Base-by-base conservation (phyloP, 768 basidiomycete species). In the Hortiboletus campestris region DNA sequence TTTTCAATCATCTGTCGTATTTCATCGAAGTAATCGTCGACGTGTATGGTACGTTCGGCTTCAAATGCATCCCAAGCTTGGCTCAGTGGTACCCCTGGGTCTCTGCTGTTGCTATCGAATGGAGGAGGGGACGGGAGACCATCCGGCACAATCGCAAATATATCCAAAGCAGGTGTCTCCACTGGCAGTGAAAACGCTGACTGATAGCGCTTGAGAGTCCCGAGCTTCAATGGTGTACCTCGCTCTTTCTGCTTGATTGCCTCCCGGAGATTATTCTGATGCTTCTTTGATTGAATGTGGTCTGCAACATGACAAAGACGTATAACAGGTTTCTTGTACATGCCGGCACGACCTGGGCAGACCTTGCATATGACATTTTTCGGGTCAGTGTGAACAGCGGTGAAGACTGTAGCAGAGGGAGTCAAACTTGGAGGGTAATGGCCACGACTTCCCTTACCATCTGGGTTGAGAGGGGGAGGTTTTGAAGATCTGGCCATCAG, bases 41-140 rank as follows among this genome's bases (percentile, higher is more conserved):
- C 1, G 22, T 19, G 4, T 19, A 34, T 1, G 4, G 28, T 39
- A 45, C 22, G 7, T 47, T 55, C 34, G 0, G 20, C 36, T 19
- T 58, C 38, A 17, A 58, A 58, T 12, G 41, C 52, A 4, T 58
- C 53, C 53, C 53, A 58, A 20, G 35, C 46, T 8, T 49, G 53
- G 32, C n/a, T n/a, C 2, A 51, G 13, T 8, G 49, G 52, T 17
- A 54, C 25, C 7, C 25, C 35, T 11, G 32, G 9, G 5, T 44
- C n/a, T 7, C 13, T 13, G 4, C 19, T 20, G 7, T 32, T 46
- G 13, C 6, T n/a, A 28, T 29, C 16, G 12, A 46, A 34, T 32
- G 28, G 28, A 44, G 44, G 31, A 45, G 44, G 44, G 16, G 17
- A 38, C 36, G 7, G 36, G 44, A 31, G 44, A 45, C 44, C 29